These are phyloP conservation scores for Coffea canephora DNA, from an alignment of 257 asterid genomes.

Conservation along the genomic window DNA sequence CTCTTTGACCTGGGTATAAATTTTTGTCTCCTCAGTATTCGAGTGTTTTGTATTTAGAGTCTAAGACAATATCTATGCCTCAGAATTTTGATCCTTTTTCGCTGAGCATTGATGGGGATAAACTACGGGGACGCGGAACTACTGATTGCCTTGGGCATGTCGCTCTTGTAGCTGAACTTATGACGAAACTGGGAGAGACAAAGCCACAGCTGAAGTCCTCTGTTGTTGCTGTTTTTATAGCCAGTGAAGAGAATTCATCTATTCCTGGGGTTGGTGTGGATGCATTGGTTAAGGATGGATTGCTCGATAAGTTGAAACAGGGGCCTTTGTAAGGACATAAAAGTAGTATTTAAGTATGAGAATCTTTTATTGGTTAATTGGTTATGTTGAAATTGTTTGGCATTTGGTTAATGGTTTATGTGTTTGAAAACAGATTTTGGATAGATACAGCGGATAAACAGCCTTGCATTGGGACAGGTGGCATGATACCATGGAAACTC, in stretches of 20 bases:
- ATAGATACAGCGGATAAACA: constrained; percentile 99
- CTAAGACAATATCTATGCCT: constrained; percentile 1
- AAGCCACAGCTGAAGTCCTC: constrained; percentile 76
- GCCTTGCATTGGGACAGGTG: constrained; percentile 99
- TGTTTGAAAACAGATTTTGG: constrained; percentile 68
- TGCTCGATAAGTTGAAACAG: constrained; percentile 72
- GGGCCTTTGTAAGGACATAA: constrained; percentile 75
- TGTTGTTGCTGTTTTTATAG: constrained; percentile 93
- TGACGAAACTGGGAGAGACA: constrained; percentile 75
- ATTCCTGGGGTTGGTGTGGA: constrained; percentile 96
- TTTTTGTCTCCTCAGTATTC: neutral
- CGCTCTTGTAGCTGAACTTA: constrained; percentile 87
- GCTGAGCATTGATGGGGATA: constrained; percentile 82
- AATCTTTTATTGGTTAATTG: neutral
- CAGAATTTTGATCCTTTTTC: constrained; percentile 97
- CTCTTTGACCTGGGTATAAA: neutral
- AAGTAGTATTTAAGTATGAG: neutral
- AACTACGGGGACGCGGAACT: constrained; percentile 94
- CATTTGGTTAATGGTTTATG: constrained; percentile 12
- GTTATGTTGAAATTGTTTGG: neutral
- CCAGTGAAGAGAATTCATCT: constrained; percentile 97
- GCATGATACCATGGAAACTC: constrained; percentile 94
- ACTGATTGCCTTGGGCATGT: constrained; percentile 98
- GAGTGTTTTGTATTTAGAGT: neutral
- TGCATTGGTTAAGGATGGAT: constrained; percentile 83